These are phyloP conservation scores for Trichoderma polysporum DNA, from an alignment of 2,329 filamentous ascomycete genomes.

Conservation along the genomic window DNA sequence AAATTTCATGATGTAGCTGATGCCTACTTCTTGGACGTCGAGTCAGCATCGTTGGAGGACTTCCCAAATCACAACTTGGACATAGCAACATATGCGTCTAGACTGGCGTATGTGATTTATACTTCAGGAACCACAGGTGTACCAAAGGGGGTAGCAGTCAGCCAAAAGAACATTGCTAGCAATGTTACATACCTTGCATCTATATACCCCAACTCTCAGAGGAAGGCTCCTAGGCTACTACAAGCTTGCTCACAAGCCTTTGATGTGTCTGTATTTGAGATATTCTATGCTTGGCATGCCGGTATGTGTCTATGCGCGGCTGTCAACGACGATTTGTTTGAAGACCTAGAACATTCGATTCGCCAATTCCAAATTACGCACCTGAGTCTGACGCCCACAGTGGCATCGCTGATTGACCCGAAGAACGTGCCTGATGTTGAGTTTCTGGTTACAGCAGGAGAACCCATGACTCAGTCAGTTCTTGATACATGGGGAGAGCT, in stretches of 20 bases:
- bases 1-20: conserved; percentile 22
- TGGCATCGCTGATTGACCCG: conserved; percentile 73
- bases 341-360: conserved; percentile 68
- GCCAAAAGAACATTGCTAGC: conserved; percentile 71
- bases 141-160: conserved; percentile 78
- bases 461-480: conserved; percentile 72
- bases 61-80: conserved; percentile 40
- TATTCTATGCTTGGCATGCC: conserved; percentile 78
- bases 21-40: conserved; percentile 37
- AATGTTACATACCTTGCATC: conserved; percentile 67
- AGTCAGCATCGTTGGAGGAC: conserved; percentile 28
- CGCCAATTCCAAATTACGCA: conserved; percentile 67
- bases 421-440: conserved; percentile 66
- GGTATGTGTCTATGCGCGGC: conserved; percentile 79
- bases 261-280: conserved; percentile 86
- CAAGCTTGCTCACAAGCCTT: conserved; percentile 85
- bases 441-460: conserved; percentile 79
- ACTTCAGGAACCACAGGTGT: conserved; percentile 80
- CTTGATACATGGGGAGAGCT: conserved; percentile 66
- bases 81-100: conserved; percentile 42
- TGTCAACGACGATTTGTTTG: conserved; percentile 70
- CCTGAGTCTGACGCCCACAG: conserved; percentile 81
- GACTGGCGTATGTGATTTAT: conserved; percentile 75
- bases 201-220: conserved; percentile 59
- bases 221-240: conserved; percentile 58